Base-by-base conservation (phyloP, 345 rosid genomes). In the Raphanus sativus region DNA sequence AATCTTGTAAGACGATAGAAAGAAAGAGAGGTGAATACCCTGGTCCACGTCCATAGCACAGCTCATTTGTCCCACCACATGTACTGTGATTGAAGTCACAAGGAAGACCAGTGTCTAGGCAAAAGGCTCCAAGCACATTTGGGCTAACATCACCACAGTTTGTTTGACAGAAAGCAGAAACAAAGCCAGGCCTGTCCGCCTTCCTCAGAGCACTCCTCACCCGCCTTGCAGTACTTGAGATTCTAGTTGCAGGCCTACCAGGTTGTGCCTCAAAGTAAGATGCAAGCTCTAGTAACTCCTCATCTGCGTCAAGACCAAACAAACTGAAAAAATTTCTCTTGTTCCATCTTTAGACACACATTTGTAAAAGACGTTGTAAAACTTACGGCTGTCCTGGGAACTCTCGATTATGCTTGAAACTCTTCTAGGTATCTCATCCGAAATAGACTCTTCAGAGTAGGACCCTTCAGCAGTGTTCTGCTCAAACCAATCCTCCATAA, bases 101-200 rank as follows among this genome's bases (percentile, higher is more conserved):
- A 75, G 98, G 91, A 73, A 89, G 87, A 25, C 93, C 99, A 71
- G 91, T 86, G 88, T 95, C 97, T 21, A 56, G 74, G 76, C 99
- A 95, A 83, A 95, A 92, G 75, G 97, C 90, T 79, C 99, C 96
- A 33, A 91, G 99, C 77, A 92, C 91, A 78, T 95, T 95, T 68
- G 99, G 99, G 81, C 96, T 95, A 79, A 95, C 97, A 84, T 95
- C 98, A 61, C 99, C 99, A 81, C 99, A 95, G 83, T 91, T 95
- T 26, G 96, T 76, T 79, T 95, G 99, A 82, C 98, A 95, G 83
- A 95, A 95, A 38, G 99, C 97, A 84, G 99, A 89, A 55, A 95
- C 94, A 87, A 95, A 95, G 67, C 80, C 84, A 66, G 98, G 98
- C 72, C 66, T 92, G 65, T 89, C 93, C 67, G 96, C 87, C 67